Evolutionary conservation across 2,329 filamentous ascomycete species (phyloP).

Genomic region (Fusarium poae): DNA sequence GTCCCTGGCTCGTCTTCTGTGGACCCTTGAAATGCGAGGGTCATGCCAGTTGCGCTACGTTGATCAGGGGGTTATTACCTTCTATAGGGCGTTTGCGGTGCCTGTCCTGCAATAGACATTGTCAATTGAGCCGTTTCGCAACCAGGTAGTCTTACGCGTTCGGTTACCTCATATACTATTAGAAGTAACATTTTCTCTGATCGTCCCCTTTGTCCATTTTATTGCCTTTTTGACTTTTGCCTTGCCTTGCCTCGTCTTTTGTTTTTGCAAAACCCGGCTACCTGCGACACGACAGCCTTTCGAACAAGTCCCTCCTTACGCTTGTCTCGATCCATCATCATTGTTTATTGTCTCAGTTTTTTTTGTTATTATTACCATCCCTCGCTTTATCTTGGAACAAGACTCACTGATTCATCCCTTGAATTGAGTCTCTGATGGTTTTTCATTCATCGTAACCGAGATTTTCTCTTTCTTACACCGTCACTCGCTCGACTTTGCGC

Average conservation of each 20-base stretch:
- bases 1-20: slow-evolving; percentile 8
- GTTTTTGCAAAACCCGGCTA: background rate
- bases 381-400: slow-evolving; percentile 13
- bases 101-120: slow-evolving; percentile 16
- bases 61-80: slow-evolving; percentile 20
- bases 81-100: slow-evolving; percentile 11
- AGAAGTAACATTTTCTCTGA: slow-evolving; percentile 18
- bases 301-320: slow-evolving; percentile 35
- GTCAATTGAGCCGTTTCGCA: slow-evolving; percentile 10
- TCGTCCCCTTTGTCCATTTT: slow-evolving; percentile 6
- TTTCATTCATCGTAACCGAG: slow-evolving; percentile 5
- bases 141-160: slow-evolving; percentile 31
- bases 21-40: slow-evolving; percentile 20
- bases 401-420: slow-evolving; percentile 1
- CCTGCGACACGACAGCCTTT: slow-evolving; percentile 2
- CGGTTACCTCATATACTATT: slow-evolving; percentile 33
- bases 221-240: background rate
- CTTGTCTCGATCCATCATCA: slow-evolving; percentile 14
- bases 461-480: background rate
- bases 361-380: background rate
- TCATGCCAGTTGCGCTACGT: slow-evolving; percentile 14
- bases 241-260: background rate
- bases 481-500: slow-evolving; percentile 24
- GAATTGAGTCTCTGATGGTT: slow-evolving; percentile 10
- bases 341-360: slow-evolving; percentile 18